Conservation (phyloP, 2,329 filamentous ascomycete genomes). For the Annulohypoxylon truncatum region DNA sequence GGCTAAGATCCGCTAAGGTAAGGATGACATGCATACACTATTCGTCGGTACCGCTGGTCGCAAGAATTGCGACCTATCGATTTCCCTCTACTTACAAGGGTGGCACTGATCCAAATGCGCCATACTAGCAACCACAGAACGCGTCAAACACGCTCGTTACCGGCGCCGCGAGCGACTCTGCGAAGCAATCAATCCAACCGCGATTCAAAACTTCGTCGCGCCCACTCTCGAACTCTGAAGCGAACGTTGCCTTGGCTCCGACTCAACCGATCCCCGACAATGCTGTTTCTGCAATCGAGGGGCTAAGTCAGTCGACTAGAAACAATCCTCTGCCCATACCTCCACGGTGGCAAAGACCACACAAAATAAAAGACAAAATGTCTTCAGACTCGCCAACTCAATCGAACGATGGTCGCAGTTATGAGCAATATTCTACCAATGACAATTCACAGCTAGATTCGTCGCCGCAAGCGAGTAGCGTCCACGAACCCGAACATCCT, state of each 20-base stretch:
- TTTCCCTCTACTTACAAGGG: slow-evolving; percentile 38
- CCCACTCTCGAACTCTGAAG: slow-evolving; percentile 7
- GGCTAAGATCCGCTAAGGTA: slow-evolving; percentile 14
- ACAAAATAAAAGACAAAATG: slow-evolving; percentile 53
- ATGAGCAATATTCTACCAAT: slow-evolving; percentile 56
- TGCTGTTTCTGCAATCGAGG: slow-evolving; percentile 22
- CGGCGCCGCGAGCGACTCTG: slow-evolving; percentile 10
- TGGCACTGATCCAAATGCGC: slow-evolving; percentile 45
- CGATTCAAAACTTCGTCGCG: slow-evolving; percentile 8
- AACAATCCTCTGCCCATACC: slow-evolving; percentile 34
- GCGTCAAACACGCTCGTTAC: slow-evolving; percentile 41
- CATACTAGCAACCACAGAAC: slow-evolving; percentile 37
- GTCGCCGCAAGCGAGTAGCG: slow-evolving; percentile 45
- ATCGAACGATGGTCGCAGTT: slow-evolving; percentile 67
- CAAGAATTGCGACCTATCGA: slow-evolving; percentile 6
- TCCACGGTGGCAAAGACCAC: slow-evolving; percentile 22
- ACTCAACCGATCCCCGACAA: slow-evolving; percentile 21
- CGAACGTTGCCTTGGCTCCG: slow-evolving; percentile 11
- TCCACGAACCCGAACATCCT: slow-evolving; percentile 46
- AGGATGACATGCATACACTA: slow-evolving; percentile 23
- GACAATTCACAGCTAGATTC: slow-evolving; percentile 43
- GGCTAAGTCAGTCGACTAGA: slow-evolving; percentile 28
- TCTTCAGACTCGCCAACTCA: slow-evolving; percentile 67
- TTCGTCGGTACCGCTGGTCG: slow-evolving; percentile 6
- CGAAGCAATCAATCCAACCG: slow-evolving; percentile 17